Evolutionary conservation across 2,329 filamentous ascomycete species (phyloP).

Genomic region (Teratosphaeria nubilosa): DNA sequence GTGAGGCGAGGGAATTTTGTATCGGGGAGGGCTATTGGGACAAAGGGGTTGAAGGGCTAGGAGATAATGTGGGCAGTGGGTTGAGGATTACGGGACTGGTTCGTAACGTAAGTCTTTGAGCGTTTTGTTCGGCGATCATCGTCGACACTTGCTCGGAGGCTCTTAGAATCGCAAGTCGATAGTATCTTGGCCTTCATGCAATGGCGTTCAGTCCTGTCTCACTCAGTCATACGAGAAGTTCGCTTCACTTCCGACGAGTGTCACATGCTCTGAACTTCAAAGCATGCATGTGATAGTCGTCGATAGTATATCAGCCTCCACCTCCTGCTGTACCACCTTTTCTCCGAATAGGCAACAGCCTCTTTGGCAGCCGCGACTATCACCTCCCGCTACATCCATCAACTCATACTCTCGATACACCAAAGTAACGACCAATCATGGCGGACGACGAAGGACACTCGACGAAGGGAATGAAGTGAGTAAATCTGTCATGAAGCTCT

Average conservation of each 20-base stretch:
- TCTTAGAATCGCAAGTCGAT: not conserved
- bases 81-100: not conserved
- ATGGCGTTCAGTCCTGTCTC: not conserved
- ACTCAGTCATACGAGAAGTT: not conserved
- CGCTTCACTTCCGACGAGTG: not conserved
- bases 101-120: not conserved
- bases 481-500: not conserved
- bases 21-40: not conserved
- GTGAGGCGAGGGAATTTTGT: not conserved
- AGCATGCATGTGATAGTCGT: too few relatives aligned
- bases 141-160: not conserved
- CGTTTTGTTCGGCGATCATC: not conserved
- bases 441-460: not conserved
- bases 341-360: not conserved
- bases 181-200: not conserved
- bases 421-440: not conserved
- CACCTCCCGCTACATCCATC: not conserved
- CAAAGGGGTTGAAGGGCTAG: too few relatives aligned
- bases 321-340: not conserved
- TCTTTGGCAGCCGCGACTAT: too few relatives aligned
- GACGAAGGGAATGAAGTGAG: not conserved
- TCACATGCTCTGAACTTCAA: not conserved
- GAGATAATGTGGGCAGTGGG: not conserved
- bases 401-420: not conserved
- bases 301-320: too few relatives aligned